These are phyloP conservation scores for Zygnema cylindricum DNA, from an alignment of 139 green algal genomes.

Conservation along the genomic window DNA sequence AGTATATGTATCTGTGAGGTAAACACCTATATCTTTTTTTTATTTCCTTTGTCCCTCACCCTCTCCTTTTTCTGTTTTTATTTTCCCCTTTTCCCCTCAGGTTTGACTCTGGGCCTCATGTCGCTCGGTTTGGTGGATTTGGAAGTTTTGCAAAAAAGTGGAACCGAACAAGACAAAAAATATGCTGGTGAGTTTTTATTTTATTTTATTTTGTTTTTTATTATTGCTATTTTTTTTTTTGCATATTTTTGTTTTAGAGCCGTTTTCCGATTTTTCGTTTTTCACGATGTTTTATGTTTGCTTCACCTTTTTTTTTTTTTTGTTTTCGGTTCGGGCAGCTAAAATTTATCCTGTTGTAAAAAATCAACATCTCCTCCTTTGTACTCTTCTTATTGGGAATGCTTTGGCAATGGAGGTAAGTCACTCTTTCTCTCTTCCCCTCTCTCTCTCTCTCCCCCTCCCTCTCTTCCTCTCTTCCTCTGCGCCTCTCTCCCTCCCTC, in stretches of 20 bases:
- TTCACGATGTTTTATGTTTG: slow-evolving; percentile 9
- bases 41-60: too few relatives aligned
- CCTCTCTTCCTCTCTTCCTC: too few relatives aligned
- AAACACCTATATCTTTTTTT: too few relatives aligned
- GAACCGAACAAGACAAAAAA: slow-evolving; percentile 51
- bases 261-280: neutral
- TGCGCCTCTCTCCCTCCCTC: too few relatives aligned
- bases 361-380: slow-evolving; percentile 62
- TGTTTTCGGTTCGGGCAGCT: too few relatives aligned
- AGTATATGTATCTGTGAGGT: too few relatives aligned
- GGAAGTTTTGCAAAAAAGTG: slow-evolving; percentile 59
- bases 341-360: slow-evolving; percentile 56
- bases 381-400: slow-evolving; percentile 64
- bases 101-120: slow-evolving; percentile 66
- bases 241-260: neutral
- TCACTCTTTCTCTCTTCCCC: too few relatives aligned
- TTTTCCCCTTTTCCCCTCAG: neutral
- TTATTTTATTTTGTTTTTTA: too few relatives aligned
- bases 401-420: slow-evolving; percentile 61
- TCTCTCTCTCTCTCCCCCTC: too few relatives aligned
- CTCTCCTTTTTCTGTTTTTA: too few relatives aligned
- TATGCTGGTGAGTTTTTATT: slow-evolving; percentile 35
- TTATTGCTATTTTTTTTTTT: slow-evolving; percentile 3
- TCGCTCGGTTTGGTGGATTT: slow-evolving; percentile 58
- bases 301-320: too few relatives aligned